Conservation (phyloP, 2,329 filamentous ascomycete genomes). For the Fusarium penzigii region DNA sequence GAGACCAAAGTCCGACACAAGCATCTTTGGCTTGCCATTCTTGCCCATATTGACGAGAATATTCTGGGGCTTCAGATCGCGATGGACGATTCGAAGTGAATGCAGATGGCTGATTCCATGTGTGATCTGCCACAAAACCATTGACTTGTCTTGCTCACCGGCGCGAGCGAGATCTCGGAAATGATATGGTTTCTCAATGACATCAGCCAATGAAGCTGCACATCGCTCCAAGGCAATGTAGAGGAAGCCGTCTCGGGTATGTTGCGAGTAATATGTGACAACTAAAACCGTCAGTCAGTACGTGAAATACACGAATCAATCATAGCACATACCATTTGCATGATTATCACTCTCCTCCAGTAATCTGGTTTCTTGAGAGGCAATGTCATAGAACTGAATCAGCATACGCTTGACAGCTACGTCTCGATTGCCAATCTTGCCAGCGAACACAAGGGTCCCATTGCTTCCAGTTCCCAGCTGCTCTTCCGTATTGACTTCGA, state of each 20-base stretch:
- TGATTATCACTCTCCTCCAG: conserved; percentile 94
- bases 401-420: conserved; percentile 98
- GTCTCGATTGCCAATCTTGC: conserved; percentile 88
- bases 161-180: conserved; percentile 71
- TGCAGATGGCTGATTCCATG: conserved; percentile 88
- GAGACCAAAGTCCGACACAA: conserved; percentile 96
- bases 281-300: conserved; percentile 52
- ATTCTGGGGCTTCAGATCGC: conserved; percentile 96
- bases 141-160: conserved; percentile 74
- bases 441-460: conserved; percentile 93
- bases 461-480: conserved; percentile 82
- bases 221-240: conserved; percentile 97
- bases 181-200: conserved; percentile 73
- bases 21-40: conserved; percentile 72
- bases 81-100: conserved; percentile 89
- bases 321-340: conserved; percentile 63
- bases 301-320: no score
- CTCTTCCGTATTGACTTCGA: conserved; percentile 64
- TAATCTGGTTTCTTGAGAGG: conserved; percentile 88
- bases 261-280: conserved; percentile 93
- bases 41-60: conserved; percentile 81
- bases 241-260: conserved; percentile 83
- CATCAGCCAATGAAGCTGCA: conserved; percentile 88
- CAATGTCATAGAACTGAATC: conserved; percentile 93
- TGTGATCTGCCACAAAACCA: conserved; percentile 84